Conservation (phyloP, 371 early-diverging fungal genomes). For the Actinomortierella wolfii region DNA sequence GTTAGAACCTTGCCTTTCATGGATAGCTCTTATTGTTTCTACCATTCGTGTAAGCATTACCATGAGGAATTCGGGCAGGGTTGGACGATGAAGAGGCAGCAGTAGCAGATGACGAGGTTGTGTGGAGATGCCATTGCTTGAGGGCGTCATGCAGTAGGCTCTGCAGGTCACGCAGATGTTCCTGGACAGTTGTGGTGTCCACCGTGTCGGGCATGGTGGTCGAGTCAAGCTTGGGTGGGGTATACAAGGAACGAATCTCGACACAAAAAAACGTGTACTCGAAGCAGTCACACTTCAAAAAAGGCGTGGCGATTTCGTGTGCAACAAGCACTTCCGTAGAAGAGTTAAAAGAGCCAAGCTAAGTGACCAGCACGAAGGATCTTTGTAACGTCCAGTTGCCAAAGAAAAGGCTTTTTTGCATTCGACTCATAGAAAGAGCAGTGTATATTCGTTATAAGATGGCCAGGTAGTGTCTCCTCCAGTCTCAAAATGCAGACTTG, state of each 20-base stretch:
- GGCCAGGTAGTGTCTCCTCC: too few relatives aligned
- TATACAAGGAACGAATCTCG: background rate
- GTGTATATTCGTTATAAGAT: too few relatives aligned
- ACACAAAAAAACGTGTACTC: background rate
- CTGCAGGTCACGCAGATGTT: conserved; percentile 40
- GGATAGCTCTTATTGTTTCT: background rate
- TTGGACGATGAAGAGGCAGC: conserved; percentile 16
- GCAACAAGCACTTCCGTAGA: too few relatives aligned
- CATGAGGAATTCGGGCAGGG: conserved; percentile 25
- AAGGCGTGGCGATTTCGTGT: too few relatives aligned
- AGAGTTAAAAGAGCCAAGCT: too few relatives aligned
- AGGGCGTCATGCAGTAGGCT: conserved; percentile 29
- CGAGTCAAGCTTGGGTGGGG: background rate
- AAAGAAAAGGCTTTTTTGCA: too few relatives aligned
- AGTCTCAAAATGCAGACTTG: too few relatives aligned
- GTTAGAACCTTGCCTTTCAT: too few relatives aligned
- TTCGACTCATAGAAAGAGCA: too few relatives aligned
- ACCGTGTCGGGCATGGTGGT: conserved; percentile 27
- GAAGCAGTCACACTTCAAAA: background rate
- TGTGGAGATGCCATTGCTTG: conserved; percentile 40
- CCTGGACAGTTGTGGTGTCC: conserved; percentile 38
- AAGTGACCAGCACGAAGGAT: too few relatives aligned
- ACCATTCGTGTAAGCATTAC: conserved; percentile 7
- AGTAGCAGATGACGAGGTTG: conserved; percentile 21
- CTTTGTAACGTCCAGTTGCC: too few relatives aligned